These are phyloP conservation scores for Boechera divaricarpa DNA, from an alignment of 345 rosid genomes.

Conservation along the genomic window DNA sequence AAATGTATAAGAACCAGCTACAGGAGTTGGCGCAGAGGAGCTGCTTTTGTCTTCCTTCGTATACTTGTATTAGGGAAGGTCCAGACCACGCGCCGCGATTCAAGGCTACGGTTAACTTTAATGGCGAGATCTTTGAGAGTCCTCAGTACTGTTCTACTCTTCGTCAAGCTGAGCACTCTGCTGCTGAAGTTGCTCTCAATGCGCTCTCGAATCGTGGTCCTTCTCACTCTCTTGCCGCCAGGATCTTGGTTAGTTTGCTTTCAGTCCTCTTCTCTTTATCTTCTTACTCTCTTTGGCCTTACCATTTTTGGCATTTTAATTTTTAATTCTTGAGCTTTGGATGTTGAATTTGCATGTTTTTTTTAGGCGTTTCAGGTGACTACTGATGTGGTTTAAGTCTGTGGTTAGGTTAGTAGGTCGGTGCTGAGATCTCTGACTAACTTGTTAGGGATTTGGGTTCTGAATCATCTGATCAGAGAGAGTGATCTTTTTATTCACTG, in stretches of 20 bases:
- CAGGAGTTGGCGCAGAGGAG: slow-evolving; percentile 99
- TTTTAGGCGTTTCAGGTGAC: background rate
- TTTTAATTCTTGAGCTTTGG: background rate
- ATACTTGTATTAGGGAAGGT: slow-evolving; percentile 94
- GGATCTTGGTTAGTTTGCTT: slow-evolving; percentile 73
- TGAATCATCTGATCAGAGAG: slow-evolving; percentile 1
- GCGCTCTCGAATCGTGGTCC: slow-evolving; percentile 95
- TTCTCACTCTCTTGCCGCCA: slow-evolving; percentile 96
- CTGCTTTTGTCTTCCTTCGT: slow-evolving; percentile 95
- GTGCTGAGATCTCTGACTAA: slow-evolving; percentile 19
- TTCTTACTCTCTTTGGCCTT: background rate
- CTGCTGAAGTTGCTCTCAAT: slow-evolving; percentile 95
- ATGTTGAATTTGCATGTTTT: slow-evolving; percentile 31
- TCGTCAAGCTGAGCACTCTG: slow-evolving; percentile 99
- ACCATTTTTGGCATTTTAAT: background rate
- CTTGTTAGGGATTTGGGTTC: slow-evolving; percentile 17
- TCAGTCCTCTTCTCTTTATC: background rate
- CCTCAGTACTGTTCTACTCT: slow-evolving; percentile 97
- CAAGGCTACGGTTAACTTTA: slow-evolving; percentile 95
- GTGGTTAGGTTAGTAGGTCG: slow-evolving; percentile 18
- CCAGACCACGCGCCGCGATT: slow-evolving; percentile 99
- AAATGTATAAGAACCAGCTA: slow-evolving; percentile 99
- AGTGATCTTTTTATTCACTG: background rate
- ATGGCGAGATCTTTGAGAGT: slow-evolving; percentile 96
- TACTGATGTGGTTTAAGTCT: slow-evolving; percentile 27